Conservation (phyloP, 2,329 filamentous ascomycete genomes). For the Diplocarpon mali region DNA sequence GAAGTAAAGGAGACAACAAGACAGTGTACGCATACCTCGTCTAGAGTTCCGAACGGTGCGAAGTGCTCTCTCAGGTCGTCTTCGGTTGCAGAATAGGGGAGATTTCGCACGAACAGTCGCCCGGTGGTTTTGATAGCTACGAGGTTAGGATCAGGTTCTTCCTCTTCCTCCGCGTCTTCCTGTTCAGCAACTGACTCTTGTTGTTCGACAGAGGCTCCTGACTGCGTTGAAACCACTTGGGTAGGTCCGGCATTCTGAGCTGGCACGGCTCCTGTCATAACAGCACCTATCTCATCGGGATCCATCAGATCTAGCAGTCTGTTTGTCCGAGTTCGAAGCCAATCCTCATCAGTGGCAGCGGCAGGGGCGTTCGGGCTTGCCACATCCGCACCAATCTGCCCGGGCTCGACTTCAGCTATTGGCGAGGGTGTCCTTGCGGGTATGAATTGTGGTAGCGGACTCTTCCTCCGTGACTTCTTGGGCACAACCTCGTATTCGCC, state of each 20-base stretch:
- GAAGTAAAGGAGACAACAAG: conserved; percentile 12
- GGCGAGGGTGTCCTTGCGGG: conserved; percentile 2
- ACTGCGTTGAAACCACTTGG: conserved; percentile 6
- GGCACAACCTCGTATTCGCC: conserved; percentile 64
- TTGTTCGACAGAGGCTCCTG: conserved; percentile 11
- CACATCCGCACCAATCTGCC: conserved; percentile 17
- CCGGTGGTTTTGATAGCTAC: conserved; percentile 60
- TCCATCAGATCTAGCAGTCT: conserved; percentile 76
- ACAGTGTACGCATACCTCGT: conserved; percentile 62
- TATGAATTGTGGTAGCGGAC: conserved; percentile 6
- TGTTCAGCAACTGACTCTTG: conserved; percentile 13
- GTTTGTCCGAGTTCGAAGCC: conserved; percentile 82
- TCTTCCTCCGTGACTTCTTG: conserved; percentile 34
- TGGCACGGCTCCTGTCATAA: conserved; percentile 12
- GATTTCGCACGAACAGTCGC: conserved; percentile 79
- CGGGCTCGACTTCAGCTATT: conserved; percentile 4
- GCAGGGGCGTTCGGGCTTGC: conserved; percentile 11
- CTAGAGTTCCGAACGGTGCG: conserved; percentile 57
- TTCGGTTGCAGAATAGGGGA: conserved; percentile 70
- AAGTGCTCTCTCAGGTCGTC: conserved; percentile 68
- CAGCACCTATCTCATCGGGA: conserved; percentile 24
- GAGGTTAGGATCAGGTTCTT: conserved; percentile 30
- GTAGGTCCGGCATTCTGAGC: conserved; percentile 5
- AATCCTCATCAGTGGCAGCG: conserved; percentile 54
- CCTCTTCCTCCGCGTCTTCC: conserved; percentile 7